A percentile compares a stretch with the other conserved stretches of the same genome.
Conservation (phyloP, 2,329 filamentous ascomycete genomes). For the Chrysoporthe cubensis region DNA sequence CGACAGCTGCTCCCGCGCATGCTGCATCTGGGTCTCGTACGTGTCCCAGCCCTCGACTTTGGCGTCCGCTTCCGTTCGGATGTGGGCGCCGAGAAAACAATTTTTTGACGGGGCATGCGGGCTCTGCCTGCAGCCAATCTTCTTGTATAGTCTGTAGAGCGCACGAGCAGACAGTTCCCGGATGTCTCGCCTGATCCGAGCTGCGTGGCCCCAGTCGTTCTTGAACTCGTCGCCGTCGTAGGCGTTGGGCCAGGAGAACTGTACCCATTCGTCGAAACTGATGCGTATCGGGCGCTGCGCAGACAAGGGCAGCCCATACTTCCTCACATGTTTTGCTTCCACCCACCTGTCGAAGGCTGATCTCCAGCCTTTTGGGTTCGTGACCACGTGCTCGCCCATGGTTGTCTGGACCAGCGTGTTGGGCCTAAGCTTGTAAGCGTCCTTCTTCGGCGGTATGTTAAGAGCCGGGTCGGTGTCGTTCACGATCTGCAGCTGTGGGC, state of each 20-base stretch:
- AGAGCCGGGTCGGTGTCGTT: conserved; percentile 11
- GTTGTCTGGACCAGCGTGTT: conserved; percentile 13
- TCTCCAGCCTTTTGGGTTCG: conserved; percentile 13
- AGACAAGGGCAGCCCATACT: background rate
- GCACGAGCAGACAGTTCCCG: conserved; percentile 26
- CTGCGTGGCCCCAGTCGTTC: conserved; percentile 23
- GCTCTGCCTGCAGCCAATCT: conserved; percentile 18
- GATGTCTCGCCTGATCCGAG: conserved; percentile 17
- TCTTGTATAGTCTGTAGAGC: conserved; percentile 22
- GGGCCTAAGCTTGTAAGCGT: conserved; percentile 6
- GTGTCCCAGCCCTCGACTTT: conserved; percentile 25
- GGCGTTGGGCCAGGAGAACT: conserved; percentile 25
- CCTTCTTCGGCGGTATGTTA: conserved; percentile 22
- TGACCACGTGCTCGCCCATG: conserved; percentile 16
- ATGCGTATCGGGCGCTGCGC: conserved; percentile 18
- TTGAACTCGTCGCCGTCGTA: conserved; percentile 24
- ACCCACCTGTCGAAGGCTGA: conserved; percentile 19
- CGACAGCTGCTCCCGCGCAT: conserved; percentile 19
- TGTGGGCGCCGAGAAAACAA: conserved; percentile 25
- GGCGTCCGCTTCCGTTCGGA: conserved; percentile 25
- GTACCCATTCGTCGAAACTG: conserved; percentile 23
- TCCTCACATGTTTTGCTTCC: background rate
- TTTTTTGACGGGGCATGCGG: conserved; percentile 13
- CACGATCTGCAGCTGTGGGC: conserved; percentile 26
- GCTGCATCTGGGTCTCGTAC: conserved; percentile 15